A percentile compares a stretch with the other conserved stretches of the same genome.
Evolutionary conservation across 768 basidiomycete genomes (phyloP).

Genomic region (Trametes sanguinea): DNA sequence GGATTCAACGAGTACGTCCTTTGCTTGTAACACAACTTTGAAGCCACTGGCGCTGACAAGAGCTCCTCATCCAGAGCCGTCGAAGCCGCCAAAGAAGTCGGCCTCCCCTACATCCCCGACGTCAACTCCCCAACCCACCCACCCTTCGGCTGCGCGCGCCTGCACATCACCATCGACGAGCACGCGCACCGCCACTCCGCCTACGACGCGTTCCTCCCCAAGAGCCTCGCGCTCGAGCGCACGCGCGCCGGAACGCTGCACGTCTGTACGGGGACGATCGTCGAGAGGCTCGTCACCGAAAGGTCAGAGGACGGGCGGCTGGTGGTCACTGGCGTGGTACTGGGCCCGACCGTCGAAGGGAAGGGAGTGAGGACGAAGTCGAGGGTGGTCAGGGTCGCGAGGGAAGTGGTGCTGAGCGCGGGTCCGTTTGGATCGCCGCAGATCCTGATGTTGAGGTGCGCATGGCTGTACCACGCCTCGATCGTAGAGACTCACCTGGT

Average conservation of each 20-base stretch:
- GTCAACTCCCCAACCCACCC: conserved; percentile 26
- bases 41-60: neutral
- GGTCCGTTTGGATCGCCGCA: conserved; percentile 38
- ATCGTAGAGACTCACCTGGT: neutral
- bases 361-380: neutral
- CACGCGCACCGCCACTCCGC: conserved; percentile 23
- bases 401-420: conserved; percentile 29
- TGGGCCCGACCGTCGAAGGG: conserved; percentile 3
- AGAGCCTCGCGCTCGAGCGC: conserved; percentile 11
- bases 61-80: neutral
- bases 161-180: conserved; percentile 29
- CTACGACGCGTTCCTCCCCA: conserved; percentile 27
- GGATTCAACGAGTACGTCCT: conserved; percentile 16
- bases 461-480: neutral
- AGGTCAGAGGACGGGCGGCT: neutral
- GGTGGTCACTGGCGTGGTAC: conserved; percentile 16
- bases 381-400: conserved; percentile 11
- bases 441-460: conserved; percentile 39
- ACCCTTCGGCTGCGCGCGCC: conserved; percentile 22
- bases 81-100: conserved; percentile 24
- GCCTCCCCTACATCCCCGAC: conserved; percentile 27
- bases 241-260: conserved; percentile 16
- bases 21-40: neutral
- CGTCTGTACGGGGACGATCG: conserved; percentile 26
- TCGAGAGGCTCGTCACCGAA: conserved; percentile 20